phyloP scores from a whole-genome alignment of 192 early-diverging fungal genomes.

The Umbelopsis sp. region DNA sequence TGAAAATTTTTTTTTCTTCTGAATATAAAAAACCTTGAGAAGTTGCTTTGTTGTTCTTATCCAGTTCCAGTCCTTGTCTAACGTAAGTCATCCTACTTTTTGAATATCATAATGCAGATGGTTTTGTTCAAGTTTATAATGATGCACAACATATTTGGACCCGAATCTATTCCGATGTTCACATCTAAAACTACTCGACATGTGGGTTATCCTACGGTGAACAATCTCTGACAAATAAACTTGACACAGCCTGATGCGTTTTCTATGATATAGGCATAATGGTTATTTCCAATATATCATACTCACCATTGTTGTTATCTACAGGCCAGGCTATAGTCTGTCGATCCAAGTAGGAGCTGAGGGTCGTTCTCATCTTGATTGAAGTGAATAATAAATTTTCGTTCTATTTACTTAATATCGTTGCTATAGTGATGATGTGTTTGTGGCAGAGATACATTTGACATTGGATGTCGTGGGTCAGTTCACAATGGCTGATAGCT shows the following conservation, averaged over 20 bases:
- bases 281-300: not conserved
- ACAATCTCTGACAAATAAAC: conserved; percentile 18
- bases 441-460: too few species aligned
- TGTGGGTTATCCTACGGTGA: conserved; percentile 12
- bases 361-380: too few species aligned
- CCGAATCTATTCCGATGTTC: conserved; percentile 18
- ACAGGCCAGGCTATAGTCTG: too few species aligned
- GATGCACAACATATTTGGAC: conserved; percentile 16
- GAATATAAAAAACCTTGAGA: not conserved
- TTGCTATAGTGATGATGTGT: too few species aligned
- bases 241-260: not conserved
- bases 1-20: not conserved
- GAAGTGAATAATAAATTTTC: too few species aligned
- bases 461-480: too few species aligned
- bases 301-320: not conserved
- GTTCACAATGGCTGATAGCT: too few species aligned
- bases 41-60: not conserved
- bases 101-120: not conserved
- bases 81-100: not conserved
- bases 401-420: too few species aligned
- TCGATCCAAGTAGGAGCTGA: too few species aligned
- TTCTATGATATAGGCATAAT: not conserved
- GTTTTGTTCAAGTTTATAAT: not conserved
- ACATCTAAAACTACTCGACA: conserved; percentile 17
- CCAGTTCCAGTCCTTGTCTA: not conserved